Evolutionary conservation across 2,329 filamentous ascomycete species (phyloP).

Genomic region (Arthrobotrys musiformis): DNA sequence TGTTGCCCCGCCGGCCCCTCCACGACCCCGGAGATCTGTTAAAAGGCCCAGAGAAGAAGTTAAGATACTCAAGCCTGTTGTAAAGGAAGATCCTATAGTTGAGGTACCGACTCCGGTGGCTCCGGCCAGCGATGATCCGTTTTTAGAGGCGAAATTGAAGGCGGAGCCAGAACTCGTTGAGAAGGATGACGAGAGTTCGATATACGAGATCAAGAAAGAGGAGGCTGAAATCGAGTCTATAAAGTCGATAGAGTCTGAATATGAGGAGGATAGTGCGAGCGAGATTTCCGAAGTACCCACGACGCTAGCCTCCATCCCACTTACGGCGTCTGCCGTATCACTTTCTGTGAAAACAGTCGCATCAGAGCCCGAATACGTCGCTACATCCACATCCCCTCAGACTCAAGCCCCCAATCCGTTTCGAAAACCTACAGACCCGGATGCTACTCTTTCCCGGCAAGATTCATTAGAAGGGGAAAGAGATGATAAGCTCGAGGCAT

Average conservation of each 20-base stretch:
- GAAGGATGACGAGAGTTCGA: constrained; percentile 36
- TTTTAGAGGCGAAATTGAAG: constrained; percentile 26
- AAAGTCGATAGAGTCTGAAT: constrained; percentile 43
- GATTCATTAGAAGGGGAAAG: constrained; percentile 60
- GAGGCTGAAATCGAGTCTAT: constrained; percentile 32
- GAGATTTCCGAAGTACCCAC: constrained; percentile 36
- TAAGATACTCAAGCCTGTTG: constrained; percentile 5
- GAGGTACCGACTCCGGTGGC: constrained; percentile 10
- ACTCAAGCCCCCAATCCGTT: constrained; percentile 46
- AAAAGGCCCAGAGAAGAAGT: constrained; percentile 18
- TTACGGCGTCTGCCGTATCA: constrained; percentile 27
- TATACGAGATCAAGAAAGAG: constrained; percentile 41
- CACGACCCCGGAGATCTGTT: constrained; percentile 50
- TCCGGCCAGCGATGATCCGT: constrained; percentile 35
- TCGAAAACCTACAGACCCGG: constrained; percentile 30
- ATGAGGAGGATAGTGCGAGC: constrained; percentile 38
- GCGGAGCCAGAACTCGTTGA: neutral
- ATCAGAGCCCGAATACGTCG: constrained; percentile 36
- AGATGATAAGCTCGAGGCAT: constrained; percentile 50
- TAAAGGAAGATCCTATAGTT: constrained; percentile 26
- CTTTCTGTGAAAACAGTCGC: constrained; percentile 31
- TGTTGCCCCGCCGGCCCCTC: constrained; percentile 48
- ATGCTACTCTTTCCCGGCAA: neutral
- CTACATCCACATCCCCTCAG: constrained; percentile 12
- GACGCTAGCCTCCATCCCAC: too few relatives aligned